Evolutionary conservation across 352 stramenopile genomes (phyloP), one percentile per base, ranked within the genome.

Genomic region (Phytophthora hybrid): DNA sequence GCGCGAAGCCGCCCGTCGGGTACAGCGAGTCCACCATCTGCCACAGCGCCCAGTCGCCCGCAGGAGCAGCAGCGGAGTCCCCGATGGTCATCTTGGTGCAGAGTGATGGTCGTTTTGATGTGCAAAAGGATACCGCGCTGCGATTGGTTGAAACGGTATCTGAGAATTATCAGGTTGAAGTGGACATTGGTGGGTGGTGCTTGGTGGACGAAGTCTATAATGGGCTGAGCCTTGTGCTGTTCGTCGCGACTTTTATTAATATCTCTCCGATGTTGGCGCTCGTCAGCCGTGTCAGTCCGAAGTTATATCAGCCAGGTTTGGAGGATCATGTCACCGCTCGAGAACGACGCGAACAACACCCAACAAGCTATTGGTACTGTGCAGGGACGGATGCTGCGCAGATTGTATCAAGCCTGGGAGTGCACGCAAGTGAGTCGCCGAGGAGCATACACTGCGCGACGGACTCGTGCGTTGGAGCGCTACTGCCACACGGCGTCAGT

Each of bases 1-100:
- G 89, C 56, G 89, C 89, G 66, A 96, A 96, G 54, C 89, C 89
- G 49, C 89, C 89, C 0, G 89, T 96, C 39, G 89, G 89, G 63
- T 89, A 96, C 44, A 96, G 71, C 56, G 89, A 96, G 74, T 96
- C 89, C 59, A 94, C 59, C 78, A 96, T 91, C 71, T 96, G 89
- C 89, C 89, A 96, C 47, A 85, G 63, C 32, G 79, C 66, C 87
- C 87, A 94, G 67, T 84, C 71, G n/a, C 41, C 66, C 4, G 44
- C 44, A 21, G 44, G 44, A 9, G 41, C 8, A n/a, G 41, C 14
- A 3, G 41, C n/a, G 16, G 44, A 21, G 44, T 16, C 44, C 18
- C 44, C 44, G 18, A 51, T 51, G 44, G n/a, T n/a, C 41, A 4
- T 44, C 44, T 8, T 2, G 41, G 16, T 10, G 44, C n/a, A 49